Base-by-base conservation (phyloP, 192 early-diverging fungal species). In the Rhizoclosmatium sp. region DNA sequence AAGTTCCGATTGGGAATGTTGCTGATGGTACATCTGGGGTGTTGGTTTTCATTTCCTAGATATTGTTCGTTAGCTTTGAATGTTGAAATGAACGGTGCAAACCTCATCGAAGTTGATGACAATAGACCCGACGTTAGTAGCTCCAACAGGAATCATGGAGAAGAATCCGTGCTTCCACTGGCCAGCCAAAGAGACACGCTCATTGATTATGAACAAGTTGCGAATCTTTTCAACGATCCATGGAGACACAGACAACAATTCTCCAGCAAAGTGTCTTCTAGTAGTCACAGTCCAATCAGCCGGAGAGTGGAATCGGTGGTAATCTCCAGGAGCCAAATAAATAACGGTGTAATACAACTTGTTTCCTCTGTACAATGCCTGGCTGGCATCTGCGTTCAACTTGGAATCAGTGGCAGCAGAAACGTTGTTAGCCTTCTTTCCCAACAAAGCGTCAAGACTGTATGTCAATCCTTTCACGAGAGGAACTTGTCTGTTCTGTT, bases 251-350 rank as follows among this genome's bases (percentile, higher is more conserved):
- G 95, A 97, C 78, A 93, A 96, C 2, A 99, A 89, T 81, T 99
- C 97, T 31, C 92, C 93, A 19, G 93, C 93, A 86, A 98, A 99
- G 83, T 99, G 98, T 46, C 97, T 85, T 21, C 95, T 83, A 2
- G 87, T 84, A 80, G 95, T 89, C 14, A 97, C 95, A 19, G 93
- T 90, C 98, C 97, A 99, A 83, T 97, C 93, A 4, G 93, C 90
- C 44, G 98, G 98, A 39, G 97, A 97, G 74, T 99, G 98, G 92
- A 97, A 99, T 16, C 96, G 92, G 83, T 99, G 98, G 85, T 99
- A 99, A 82, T 99, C 98, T 0, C 97, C 98, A 4, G 98, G 98
- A 0, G 97, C 95, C 74, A 99, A 84, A 78, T 99, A 99, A 41
- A 99, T 93, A 9, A 99, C 97, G 76, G 89, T 91, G 81, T 93